phyloP scores from a whole-genome alignment of 257 asterid species.

The Plantago major region DNA sequence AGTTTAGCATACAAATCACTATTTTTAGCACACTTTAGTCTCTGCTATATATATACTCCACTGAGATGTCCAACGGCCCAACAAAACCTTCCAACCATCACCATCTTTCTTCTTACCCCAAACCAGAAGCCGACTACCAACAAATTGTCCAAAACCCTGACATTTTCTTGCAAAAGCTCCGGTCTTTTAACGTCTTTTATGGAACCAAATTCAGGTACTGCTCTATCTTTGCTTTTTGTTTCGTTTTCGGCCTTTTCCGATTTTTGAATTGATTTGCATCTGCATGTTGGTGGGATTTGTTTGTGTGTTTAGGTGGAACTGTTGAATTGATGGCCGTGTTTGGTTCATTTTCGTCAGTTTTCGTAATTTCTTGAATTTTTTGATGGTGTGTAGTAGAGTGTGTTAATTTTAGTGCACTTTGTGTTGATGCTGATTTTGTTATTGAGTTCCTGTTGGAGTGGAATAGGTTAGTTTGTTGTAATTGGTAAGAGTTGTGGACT shows the following conservation, averaged over 20 bases:
- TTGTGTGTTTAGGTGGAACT: not conserved
- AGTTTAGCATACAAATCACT: not conserved
- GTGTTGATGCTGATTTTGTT: not conserved
- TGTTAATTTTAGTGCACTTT: too few relatives aligned
- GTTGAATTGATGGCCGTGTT: not conserved
- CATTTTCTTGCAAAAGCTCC: slow-evolving; percentile 61
- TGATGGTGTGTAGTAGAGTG: too few relatives aligned
- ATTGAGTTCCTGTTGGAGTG: not conserved
- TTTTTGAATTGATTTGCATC: slow-evolving; percentile 11
- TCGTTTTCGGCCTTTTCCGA: not conserved
- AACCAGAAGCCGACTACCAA: slow-evolving; percentile 76
- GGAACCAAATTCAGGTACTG: slow-evolving; percentile 45
- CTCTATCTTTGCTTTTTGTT: not conserved
- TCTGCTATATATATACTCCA: not conserved
- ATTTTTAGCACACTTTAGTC: not conserved
- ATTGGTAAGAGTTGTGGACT: not conserved
- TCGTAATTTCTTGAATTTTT: too few relatives aligned
- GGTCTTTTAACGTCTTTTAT: slow-evolving; percentile 48
- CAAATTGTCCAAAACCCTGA: slow-evolving; percentile 64
- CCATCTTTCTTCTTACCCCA: slow-evolving; percentile 44
- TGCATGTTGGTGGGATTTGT: slow-evolving; percentile 24
- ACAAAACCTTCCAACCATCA: slow-evolving; percentile 30
- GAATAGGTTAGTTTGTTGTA: not conserved
- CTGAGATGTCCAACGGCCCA: slow-evolving; percentile 50
- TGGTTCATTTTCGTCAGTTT: not conserved